These are phyloP conservation scores for Epichloe baconii DNA, from an alignment of 2,329 filamentous ascomycete genomes.

Conservation along the genomic window DNA sequence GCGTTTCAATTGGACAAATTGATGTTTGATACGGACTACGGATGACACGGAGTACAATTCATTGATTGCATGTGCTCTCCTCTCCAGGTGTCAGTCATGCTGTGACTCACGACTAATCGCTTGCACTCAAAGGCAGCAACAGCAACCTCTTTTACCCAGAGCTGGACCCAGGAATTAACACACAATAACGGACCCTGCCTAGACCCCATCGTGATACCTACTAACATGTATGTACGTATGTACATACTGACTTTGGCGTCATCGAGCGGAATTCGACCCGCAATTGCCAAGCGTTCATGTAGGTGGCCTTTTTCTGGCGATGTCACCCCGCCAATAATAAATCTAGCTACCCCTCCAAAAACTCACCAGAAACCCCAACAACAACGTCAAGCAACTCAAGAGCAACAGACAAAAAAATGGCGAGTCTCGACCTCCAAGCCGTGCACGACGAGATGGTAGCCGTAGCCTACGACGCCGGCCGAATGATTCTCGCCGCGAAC, in stretches of 20 bases:
- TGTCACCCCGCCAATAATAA: neutral
- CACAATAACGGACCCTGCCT: too few relatives aligned
- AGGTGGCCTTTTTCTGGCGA: neutral
- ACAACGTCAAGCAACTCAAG: neutral
- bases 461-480: constrained; percentile 50
- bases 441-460: constrained; percentile 48
- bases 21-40: neutral
- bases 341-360: neutral
- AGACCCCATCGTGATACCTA: neutral
- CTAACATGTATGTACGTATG: too few relatives aligned
- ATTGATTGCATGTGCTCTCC: too few relatives aligned
- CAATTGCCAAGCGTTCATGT: neutral
- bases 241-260: neutral
- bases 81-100: too few relatives aligned
- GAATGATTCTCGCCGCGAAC: constrained; percentile 49
- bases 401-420: neutral
- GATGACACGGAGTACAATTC: too few relatives aligned
- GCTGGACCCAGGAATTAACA: too few relatives aligned
- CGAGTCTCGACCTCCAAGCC: constrained; percentile 39
- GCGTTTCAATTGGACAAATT: neutral
- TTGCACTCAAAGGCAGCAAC: too few relatives aligned
- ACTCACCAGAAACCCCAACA: neutral
- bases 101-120: too few relatives aligned
- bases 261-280: neutral
- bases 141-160: too few relatives aligned